Evolutionary conservation across 2,329 filamentous ascomycete species (phyloP), one percentile per base, ranked within the genome.

Genomic region (Cytospora piceicola): DNA sequence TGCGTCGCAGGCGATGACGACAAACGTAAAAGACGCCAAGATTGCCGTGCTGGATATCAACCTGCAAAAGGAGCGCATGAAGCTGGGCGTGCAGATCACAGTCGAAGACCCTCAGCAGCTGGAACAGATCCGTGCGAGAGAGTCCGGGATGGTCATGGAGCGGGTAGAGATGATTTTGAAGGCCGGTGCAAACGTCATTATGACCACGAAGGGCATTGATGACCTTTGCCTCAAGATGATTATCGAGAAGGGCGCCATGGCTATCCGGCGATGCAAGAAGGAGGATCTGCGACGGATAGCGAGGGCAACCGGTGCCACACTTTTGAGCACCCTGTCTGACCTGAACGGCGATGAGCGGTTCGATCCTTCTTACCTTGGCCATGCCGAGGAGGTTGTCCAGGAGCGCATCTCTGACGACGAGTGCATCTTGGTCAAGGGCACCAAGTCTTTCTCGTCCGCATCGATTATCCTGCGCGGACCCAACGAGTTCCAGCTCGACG

Each of bases 331-430:
- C 9, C 84, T 99, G 57, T 98, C 95, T 5, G 96, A 99, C 77
- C 83, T 99, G 70, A 98, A 99, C 76, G 95, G 95, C 66, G 95
- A 99, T 76, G 95, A 99, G 82, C 93, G 91, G 76, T 99, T 98
- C 73, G 95, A 99, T 72, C 82, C 92, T 27, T 93, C 93, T 51
- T 92, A 92, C 75, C 85, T 99, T 46, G 95, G 95, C 67, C 85
- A 93, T 70, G 95, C 95, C 17, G 95, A 99, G 73, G 95, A 98
- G 80, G 94, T 99, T 69, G 87, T 91, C n/a, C 95, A 99, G 80
- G 95, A 98, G 83, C 91, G 94, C 74, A 98, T 99, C 77, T 98
- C 95, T 3, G 95, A 99, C 74, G 95, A 99, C 72, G 95, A 99
- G 83, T 98, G 94, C 79, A 99, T 99, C 71, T 82, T 99, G 69